A percentile compares a stretch with the other conserved stretches of the same genome.
These are phyloP conservation scores for Kodamaea lidongshanica DNA, from an alignment of 805 yeast species.

Conservation along the genomic window DNA sequence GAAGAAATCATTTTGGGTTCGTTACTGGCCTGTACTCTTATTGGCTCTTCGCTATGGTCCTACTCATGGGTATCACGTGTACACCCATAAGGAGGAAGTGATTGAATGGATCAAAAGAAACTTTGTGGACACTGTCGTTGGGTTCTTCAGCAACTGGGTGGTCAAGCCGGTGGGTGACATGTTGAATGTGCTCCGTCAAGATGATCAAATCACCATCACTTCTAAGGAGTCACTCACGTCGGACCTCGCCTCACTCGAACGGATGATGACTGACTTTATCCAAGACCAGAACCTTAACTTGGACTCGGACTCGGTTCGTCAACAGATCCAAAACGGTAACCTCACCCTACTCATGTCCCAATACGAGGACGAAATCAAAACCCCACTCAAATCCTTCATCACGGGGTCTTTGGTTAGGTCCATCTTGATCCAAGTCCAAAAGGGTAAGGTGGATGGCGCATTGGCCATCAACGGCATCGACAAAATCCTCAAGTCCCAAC, in stretches of 20 bases:
- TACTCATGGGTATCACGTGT: slow-evolving; percentile 31
- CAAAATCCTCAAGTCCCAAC: slow-evolving; percentile 81
- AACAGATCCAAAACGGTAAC: slow-evolving; percentile 64
- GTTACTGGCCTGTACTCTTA: slow-evolving; percentile 64
- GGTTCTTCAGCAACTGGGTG: slow-evolving; percentile 80
- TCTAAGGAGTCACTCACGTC: slow-evolving; percentile 72
- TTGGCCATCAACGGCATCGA: slow-evolving; percentile 89
- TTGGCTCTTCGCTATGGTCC: slow-evolving; percentile 49
- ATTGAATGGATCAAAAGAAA: slow-evolving; percentile 52
- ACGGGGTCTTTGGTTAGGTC: slow-evolving; percentile 71
- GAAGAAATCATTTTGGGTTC: slow-evolving; percentile 36
- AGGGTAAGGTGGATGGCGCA: slow-evolving; percentile 92
- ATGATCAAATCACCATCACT: slow-evolving; percentile 71
- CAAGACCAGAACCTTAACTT: slow-evolving; percentile 20
- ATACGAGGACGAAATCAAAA: slow-evolving; percentile 69
- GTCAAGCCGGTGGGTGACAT: slow-evolving; percentile 68
- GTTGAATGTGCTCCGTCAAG: slow-evolving; percentile 77
- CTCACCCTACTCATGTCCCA: slow-evolving; percentile 70
- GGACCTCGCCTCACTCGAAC: slow-evolving; percentile 71
- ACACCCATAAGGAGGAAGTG: slow-evolving; percentile 50
- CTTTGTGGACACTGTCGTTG: slow-evolving; percentile 54
- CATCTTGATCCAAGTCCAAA: slow-evolving; percentile 85
- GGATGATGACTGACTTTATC: slow-evolving; percentile 80
- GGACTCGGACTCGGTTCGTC: slow-evolving; percentile 29
- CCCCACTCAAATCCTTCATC: slow-evolving; percentile 59